Evolutionary conservation across 768 basidiomycete genomes (phyloP).

Genomic region (Trametes maxima): DNA sequence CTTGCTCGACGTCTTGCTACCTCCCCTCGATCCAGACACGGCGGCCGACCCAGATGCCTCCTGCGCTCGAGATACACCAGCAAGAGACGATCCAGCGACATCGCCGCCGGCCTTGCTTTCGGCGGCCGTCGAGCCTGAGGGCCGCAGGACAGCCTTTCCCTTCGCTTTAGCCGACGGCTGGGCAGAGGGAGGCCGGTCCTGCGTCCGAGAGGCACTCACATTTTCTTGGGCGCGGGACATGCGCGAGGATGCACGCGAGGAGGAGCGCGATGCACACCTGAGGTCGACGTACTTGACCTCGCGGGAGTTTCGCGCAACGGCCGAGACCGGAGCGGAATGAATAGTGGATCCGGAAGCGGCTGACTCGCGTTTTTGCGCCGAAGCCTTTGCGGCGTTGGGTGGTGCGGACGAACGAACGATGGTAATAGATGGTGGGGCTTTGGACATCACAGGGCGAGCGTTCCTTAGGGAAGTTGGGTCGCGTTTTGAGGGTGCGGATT

Average conservation of each 20-base stretch:
- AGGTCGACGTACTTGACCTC: slow-evolving; percentile 6
- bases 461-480: neutral
- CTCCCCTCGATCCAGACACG: neutral
- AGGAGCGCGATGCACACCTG: slow-evolving; percentile 1
- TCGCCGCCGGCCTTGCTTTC: neutral
- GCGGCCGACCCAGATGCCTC: too few species aligned
- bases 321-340: neutral
- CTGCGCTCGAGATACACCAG: neutral
- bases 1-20: neutral
- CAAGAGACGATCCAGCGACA: neutral
- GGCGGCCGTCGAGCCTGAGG: too few species aligned
- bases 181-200: neutral
- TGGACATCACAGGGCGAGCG: neutral
- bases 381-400: neutral
- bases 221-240: neutral
- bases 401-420: neutral
- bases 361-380: neutral
- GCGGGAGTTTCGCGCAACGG: neutral
- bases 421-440: too few species aligned
- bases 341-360: neutral
- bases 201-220: too few species aligned
- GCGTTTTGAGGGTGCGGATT: neutral
- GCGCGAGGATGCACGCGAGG: slow-evolving; percentile 14
- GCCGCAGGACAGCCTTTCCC: neutral
- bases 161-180: neutral